Evolutionary conservation across 1,284 basidiomycete genomes (phyloP).

Genomic region (Fomitopsis pinicola): DNA sequence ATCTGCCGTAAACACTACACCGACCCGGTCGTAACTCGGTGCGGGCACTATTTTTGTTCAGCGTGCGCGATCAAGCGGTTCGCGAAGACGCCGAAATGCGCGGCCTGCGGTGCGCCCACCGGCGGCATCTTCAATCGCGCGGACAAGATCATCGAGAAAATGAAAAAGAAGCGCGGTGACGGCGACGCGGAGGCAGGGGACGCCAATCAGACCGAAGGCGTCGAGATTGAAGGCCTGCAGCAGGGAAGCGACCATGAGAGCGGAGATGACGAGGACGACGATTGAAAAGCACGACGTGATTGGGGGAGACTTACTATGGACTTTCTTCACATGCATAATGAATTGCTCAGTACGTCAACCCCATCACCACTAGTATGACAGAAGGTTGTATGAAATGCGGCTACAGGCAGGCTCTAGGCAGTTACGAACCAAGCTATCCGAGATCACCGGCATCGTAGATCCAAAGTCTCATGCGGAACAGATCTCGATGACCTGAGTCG

Average conservation of each 20-base stretch:
- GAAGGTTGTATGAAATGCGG: neutral
- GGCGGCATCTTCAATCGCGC: conserved; percentile 94
- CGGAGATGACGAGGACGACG: conserved; percentile 24
- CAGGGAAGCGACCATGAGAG: conserved; percentile 30
- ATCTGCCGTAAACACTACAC: conserved; percentile 94
- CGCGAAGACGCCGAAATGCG: conserved; percentile 91
- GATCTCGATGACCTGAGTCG: neutral
- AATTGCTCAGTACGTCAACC: neutral
- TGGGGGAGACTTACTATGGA: neutral
- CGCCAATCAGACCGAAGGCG: conserved; percentile 30
- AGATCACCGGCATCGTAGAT: neutral
- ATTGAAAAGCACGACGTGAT: conserved; percentile 12
- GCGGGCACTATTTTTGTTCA: conserved; percentile 97
- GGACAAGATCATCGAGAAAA: conserved; percentile 76
- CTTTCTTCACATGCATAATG: neutral
- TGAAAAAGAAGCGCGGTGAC: conserved; percentile 56
- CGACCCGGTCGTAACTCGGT: conserved; percentile 93
- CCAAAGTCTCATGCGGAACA: neutral
- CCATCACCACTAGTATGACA: neutral
- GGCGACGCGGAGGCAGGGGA: conserved; percentile 37
- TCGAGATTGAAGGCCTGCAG: conserved; percentile 63
- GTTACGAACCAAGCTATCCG: neutral
- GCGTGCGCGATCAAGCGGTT: conserved; percentile 93
- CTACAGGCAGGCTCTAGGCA: neutral
- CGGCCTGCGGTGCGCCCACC: conserved; percentile 91